These are phyloP conservation scores for Pachyrhizus erosus DNA, from an alignment of 306 rosid species.

Conservation along the genomic window DNA sequence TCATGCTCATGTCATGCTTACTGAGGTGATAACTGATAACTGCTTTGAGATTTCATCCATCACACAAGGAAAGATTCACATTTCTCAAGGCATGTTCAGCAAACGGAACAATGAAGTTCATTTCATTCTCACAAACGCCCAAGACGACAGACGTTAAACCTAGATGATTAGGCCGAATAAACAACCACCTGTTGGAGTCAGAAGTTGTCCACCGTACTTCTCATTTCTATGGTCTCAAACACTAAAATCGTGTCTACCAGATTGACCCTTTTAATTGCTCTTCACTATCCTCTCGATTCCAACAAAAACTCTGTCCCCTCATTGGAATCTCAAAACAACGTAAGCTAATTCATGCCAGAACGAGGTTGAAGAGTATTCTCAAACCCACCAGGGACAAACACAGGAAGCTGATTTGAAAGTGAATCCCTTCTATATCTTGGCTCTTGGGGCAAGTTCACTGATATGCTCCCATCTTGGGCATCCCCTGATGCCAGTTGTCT, in stretches of 20 bases:
- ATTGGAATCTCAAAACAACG: slow-evolving; percentile 49
- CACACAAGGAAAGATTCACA: slow-evolving; percentile 28
- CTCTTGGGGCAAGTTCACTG: slow-evolving; percentile 64
- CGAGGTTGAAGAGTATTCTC: slow-evolving; percentile 64
- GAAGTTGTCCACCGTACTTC: slow-evolving; percentile 33
- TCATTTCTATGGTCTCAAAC: slow-evolving; percentile 29
- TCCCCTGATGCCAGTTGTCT: slow-evolving; percentile 56
- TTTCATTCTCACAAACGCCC: slow-evolving; percentile 21
- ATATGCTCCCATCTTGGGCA: slow-evolving; percentile 61
- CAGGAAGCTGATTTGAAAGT: slow-evolving; percentile 89
- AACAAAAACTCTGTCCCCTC: slow-evolving; percentile 30
- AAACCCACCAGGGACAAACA: slow-evolving; percentile 83
- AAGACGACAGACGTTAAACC: slow-evolving; percentile 37
- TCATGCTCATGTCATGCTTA: slow-evolving; percentile 30
- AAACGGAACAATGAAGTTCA: slow-evolving; percentile 31
- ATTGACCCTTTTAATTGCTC: slow-evolving; percentile 28
- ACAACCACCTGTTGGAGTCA: slow-evolving; percentile 38
- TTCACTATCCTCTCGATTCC: slow-evolving; percentile 37
- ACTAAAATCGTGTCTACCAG: slow-evolving; percentile 24
- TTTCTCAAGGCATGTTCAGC: slow-evolving; percentile 40
- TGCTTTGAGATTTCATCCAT: slow-evolving; percentile 35
- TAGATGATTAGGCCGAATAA: slow-evolving; percentile 38
- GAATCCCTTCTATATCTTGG: slow-evolving; percentile 85
- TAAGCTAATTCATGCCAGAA: slow-evolving; percentile 58
- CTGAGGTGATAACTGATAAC: slow-evolving; percentile 19